Base-by-base conservation (phyloP, 306 rosid genomes). In the Astragalus membranaceus region DNA sequence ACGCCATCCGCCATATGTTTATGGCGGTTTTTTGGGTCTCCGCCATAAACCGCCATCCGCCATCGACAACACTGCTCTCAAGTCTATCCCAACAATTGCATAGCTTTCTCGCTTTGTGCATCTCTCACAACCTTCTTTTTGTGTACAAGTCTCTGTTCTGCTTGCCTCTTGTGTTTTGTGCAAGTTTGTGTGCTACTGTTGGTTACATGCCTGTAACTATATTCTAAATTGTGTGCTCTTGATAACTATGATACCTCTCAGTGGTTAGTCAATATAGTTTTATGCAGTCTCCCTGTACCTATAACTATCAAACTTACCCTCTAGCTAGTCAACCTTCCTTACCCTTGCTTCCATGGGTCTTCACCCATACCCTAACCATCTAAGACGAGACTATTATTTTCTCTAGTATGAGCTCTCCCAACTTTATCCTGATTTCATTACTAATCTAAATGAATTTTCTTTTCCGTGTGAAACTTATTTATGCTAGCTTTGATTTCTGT, bases 401-500 rank as follows among this genome's bases (percentile, higher is more conserved):
- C 36, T 26, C 51, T 20, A 9, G 5, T 62, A 42, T 62, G 13
- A 36, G 51, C 44, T 6, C 20, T 62, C 36, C 23, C 35, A 41
- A 62, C 7, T 62, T 62, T 6, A 17, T 39, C 64, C 10, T 39
- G 14, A 61, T 61, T 61, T 39, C 50, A 17, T 42, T 42, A 33
- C 46, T 35, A 10, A 63, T 42, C 17, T 6, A 20, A 8, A 20
- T 62, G 53, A 67, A 10, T n/a, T 53, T 67, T 67, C 64, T 17
- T 15, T 37, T 72, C 39, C 48, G 20, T 16, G 9, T 57, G 14
- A 55, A 30, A 55, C 65, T 82, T 35, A 77, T 49, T 72, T 70
- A 58, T 70, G 37, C 57, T 70, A 13, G 17, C 6, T 75, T 36
- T 70, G 73, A 64, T 71, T 75, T 82, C 37, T 77, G 73, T 74